Percentiles rank a stretch among this genome's conserved stretches.
Conservation (phyloP, 352 stramenopile species). For the Phytophthora idaei region DNA sequence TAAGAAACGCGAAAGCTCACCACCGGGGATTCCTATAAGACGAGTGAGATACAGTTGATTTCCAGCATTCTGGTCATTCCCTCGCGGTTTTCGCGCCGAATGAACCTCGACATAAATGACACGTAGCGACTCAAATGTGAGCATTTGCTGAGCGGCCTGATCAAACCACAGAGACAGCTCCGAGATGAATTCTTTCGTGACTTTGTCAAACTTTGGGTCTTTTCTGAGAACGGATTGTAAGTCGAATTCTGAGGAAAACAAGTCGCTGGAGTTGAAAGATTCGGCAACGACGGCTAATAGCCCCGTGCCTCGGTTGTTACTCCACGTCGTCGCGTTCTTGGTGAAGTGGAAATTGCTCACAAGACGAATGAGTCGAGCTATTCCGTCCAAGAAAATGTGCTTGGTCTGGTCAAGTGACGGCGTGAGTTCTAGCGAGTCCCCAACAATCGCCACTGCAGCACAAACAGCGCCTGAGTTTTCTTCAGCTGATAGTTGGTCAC, state of each 20-base stretch:
- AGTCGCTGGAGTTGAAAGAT: conserved; percentile 36
- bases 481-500: conserved; percentile 41
- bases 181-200: conserved; percentile 35
- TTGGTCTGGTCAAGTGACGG: conserved; percentile 58
- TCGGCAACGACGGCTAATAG: conserved; percentile 39
- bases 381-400: conserved; percentile 52
- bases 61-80: neutral
- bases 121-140: conserved; percentile 59
- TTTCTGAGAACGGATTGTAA: conserved; percentile 54
- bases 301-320: conserved; percentile 50
- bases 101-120: conserved; percentile 56
- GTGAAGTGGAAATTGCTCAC: conserved; percentile 68
- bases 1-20: conserved; percentile 53
- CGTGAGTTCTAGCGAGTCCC: conserved; percentile 45
- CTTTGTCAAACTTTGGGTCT: conserved; percentile 48
- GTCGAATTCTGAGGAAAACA: conserved; percentile 41
- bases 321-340: conserved; percentile 65
- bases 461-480: conserved; percentile 51
- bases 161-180: conserved; percentile 55
- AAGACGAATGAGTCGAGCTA: conserved; percentile 60
- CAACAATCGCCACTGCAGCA: conserved; percentile 52
- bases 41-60: conserved; percentile 8
- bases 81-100: conserved; percentile 30
- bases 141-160: conserved; percentile 57
- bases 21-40: conserved; percentile 42